Base-by-base conservation (phyloP, 352 stramenopile species). In the Globisporangium solare region DNA sequence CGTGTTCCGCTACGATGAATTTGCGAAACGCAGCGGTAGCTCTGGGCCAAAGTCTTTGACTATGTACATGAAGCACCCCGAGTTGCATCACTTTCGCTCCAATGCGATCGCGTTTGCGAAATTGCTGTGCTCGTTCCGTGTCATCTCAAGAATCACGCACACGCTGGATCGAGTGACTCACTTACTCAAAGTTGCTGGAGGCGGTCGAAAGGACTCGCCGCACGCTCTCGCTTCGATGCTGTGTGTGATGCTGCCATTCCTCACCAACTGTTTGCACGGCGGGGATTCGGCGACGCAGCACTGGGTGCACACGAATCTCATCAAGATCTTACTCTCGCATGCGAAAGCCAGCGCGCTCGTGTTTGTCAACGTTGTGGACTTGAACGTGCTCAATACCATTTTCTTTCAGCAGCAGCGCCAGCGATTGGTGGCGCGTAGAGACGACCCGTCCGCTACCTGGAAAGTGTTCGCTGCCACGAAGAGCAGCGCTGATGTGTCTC, bases 201-300 rank as follows among this genome's bases (percentile, higher is more conserved):
- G 24, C 24, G 24, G 24, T 5, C 24, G 24, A 27, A 27, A 27
- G 24, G 24, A 27, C 24, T 27, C 24, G n/a, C 56, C 70, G 2
- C 57, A 69, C 15, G 43, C 54, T 11, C 54, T 69, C 3, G 46
- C 67, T 6, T 53, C 60, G 12, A 68, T 58, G 18, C 42, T 74
- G 24, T 70, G 50, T 20, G 64, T 64, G 15, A 56, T 51, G 15
- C 41, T 68, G 2, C 43, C 68, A 17, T 71, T 63, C 40, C 54
- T 84, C 1, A 64, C 74, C 15, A 81, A 84, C 52, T 71, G 60
- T 47, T 51, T 84, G 14, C 54, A 81, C 47, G 61, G 60, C 5
- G 71, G 74, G 41, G 69, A 84, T 31, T 7, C 6, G 0, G 54
- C 49, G 6, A 77, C 74, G 10, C 71, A 70, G 14, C 64, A 71